These are phyloP conservation scores for Alternaria atra DNA, from an alignment of 2,329 filamentous ascomycete genomes.

Conservation along the genomic window DNA sequence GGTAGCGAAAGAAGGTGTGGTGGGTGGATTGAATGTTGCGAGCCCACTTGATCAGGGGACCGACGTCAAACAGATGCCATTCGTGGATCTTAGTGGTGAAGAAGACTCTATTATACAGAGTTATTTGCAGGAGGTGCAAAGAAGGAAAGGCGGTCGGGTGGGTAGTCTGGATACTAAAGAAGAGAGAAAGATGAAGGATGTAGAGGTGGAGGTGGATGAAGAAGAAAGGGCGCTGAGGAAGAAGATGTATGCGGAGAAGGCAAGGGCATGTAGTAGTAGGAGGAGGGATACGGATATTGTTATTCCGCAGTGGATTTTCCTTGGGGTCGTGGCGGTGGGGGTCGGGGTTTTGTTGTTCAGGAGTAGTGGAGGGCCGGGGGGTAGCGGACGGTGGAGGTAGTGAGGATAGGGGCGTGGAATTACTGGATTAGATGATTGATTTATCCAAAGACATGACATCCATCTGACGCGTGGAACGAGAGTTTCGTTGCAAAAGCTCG, in stretches of 20 bases:
- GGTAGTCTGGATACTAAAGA: too few species aligned
- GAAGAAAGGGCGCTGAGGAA: neutral
- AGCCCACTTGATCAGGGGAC: constrained; percentile 43
- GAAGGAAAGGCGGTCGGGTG: neutral
- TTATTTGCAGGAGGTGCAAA: constrained; percentile 20
- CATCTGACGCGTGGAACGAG: too few species aligned
- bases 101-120: constrained; percentile 35
- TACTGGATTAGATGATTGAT: too few species aligned
- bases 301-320: constrained; percentile 9
- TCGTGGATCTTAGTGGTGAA: constrained; percentile 34
- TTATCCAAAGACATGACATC: too few species aligned
- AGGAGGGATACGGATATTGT: neutral
- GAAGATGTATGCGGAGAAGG: constrained; percentile 3
- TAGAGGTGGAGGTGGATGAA: neutral
- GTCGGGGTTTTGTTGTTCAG: neutral
- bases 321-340: neutral
- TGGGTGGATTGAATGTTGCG: constrained; percentile 43
- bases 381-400: neutral
- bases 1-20: constrained; percentile 26
- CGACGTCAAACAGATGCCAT: constrained; percentile 20
- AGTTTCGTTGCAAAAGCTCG: neutral
- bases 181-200: neutral
- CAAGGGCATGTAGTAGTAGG: neutral
- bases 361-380: constrained; percentile 3
- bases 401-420: too few species aligned